Evolutionary conservation across 2,329 filamentous ascomycete genomes (phyloP).

Genomic region (Stachybotrys chlorohalonatus): DNA sequence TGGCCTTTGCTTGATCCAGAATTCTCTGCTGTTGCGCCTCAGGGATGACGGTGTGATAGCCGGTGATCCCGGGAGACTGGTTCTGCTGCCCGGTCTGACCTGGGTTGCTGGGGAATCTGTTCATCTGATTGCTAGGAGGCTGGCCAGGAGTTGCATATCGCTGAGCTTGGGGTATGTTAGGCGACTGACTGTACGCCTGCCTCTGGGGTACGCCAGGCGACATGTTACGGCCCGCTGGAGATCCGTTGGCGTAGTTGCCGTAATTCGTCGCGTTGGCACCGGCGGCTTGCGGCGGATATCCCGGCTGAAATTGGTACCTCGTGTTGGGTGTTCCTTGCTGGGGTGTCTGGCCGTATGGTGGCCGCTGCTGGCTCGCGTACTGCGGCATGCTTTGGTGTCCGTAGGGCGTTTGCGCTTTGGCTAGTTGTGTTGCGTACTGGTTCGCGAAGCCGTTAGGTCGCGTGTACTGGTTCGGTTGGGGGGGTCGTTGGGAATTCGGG

Average conservation of each 20-base stretch:
- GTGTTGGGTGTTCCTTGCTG: slow-evolving; percentile 30
- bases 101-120: slow-evolving; percentile 22
- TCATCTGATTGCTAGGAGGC: slow-evolving; percentile 18
- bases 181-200: slow-evolving; percentile 29
- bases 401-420: slow-evolving; percentile 43
- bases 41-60: slow-evolving; percentile 40
- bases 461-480: slow-evolving; percentile 39
- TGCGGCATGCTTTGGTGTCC: slow-evolving; percentile 41
- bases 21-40: slow-evolving; percentile 41
- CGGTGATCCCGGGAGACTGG: slow-evolving; percentile 29
- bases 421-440: slow-evolving; percentile 39
- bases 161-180: slow-evolving; percentile 23
- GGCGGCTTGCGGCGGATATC: slow-evolving; percentile 26
- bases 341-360: slow-evolving; percentile 31
- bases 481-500: slow-evolving; percentile 22
- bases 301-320: slow-evolving; percentile 30
- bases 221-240: slow-evolving; percentile 30
- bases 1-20: slow-evolving; percentile 40
- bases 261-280: slow-evolving; percentile 27
- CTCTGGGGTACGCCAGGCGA: slow-evolving; percentile 33
- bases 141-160: slow-evolving; percentile 22
- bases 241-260: slow-evolving; percentile 33
- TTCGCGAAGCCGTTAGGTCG: slow-evolving; percentile 37
- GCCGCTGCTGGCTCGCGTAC: slow-evolving; percentile 36
- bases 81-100: slow-evolving; percentile 17